Base-by-base conservation (phyloP, 139 green algal species). In the Micromonas commoda region DNA sequence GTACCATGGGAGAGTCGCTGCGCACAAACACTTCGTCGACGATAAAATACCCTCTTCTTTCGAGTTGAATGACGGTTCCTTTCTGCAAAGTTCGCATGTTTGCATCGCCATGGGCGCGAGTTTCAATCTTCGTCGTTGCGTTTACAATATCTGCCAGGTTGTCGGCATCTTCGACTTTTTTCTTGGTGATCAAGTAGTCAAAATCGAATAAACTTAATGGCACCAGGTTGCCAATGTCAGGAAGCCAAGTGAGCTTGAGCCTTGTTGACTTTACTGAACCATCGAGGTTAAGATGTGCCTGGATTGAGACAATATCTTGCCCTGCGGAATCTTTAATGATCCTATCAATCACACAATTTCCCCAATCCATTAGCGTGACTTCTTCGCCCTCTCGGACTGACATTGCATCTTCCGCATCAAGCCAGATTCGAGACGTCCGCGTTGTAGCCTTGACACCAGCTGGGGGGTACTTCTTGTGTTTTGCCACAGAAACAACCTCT, bases 311-410 rank as follows among this genome's bases (percentile, higher is more conserved):
- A 26, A 92, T 83, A 0, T 37, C 51, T 0, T 80, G 84, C 0
- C 70, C 80, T 28, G 70, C 68, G 0, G 73, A 68, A 29, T 77
- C 66, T 80, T 69, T 83, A 0, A 76, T 71, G 69, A 74, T 71
- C 65, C 64, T 67, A 23, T 76, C 67, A 39, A 98, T 83, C 63
- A 97, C 86, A 54, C 85, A 88, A 71, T 99, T 98, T 76, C 96
- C 96, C 96, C 96, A 99, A 75, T 94, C 91, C 96, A 99, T 99
- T 28, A 99, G 88, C 37, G 96, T 99, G 37, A 98, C 88, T 81
- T 96, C 90, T 77, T 97, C 93, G 1, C 89, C 90, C 65, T 96
- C 89, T 2, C 60, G 75, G 0, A 99, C 6, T 29, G 83, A 77
- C 35, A 78, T 45, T 19, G 91, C 95, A 83, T 99, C 95, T 28